Base-by-base conservation (phyloP, 495 filamentous ascomycete genomes). In the Penicillium arizonense region DNA sequence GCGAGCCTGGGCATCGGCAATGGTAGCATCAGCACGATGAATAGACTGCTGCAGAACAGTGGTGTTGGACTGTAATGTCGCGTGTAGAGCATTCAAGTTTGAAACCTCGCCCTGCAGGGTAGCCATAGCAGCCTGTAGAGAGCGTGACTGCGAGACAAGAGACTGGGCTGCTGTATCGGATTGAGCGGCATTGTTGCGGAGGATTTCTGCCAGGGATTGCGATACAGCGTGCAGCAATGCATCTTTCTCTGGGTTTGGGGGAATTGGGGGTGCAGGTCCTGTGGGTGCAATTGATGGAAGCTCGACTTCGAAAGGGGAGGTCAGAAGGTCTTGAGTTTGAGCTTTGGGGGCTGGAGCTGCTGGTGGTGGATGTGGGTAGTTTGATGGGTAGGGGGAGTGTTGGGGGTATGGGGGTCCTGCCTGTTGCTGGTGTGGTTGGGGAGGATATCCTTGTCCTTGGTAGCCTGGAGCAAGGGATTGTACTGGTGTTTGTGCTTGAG, bases 221-320 rank as follows among this genome's bases (percentile, higher is more conserved):
- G 88, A 89, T 21, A 98, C 79, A 13, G 89, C 86, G 38, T 84
- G 81, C 9, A 96, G 80, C 21, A 98, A 82, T 32, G 85, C 84
- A 66, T 97, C 91, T 64, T 97, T 98, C 72, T 98, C 91, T 6
- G 94, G 94, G 66, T 98, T 98, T 1, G 91, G 93, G 1, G 94
- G 94, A 45, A 96, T 89, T 10, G 92, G 93, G 0, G 93, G 93
- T 0, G 89, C 83, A 26, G 84, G 77, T 38, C 82, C 67, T 7
- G 78, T 69, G 40, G 82, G 70, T 9, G 83, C 69, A 42, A 76
- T 69, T 20, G 74, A 72, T 10, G 89, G 86, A 30, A 91, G 78
- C 43, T 86, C 70, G 16, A 83, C 69, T 43, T 86, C 83, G 53
- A 87, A 90, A 50, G 75, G 84, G 52, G 73, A 90, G 56, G 79